A percentile compares a stretch with the other conserved stretches of the same genome.
Conservation (phyloP, 768 basidiomycete species). For the Phylloporus arenicola region DNA sequence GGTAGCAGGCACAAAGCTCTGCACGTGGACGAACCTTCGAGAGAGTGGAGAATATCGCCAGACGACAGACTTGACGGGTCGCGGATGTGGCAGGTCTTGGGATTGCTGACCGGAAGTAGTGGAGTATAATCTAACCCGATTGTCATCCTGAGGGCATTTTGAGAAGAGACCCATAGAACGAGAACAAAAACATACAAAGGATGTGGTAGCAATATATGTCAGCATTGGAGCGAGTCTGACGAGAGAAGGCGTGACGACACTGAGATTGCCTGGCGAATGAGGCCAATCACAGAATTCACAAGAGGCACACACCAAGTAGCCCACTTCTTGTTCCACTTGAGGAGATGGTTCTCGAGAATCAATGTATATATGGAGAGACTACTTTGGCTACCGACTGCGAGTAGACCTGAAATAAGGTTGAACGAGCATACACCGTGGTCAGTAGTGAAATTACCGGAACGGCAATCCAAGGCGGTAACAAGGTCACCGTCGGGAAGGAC, state of each 20-base stretch:
- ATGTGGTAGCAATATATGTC: conserved; percentile 64
- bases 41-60: conserved; percentile 72
- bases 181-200: conserved; percentile 40
- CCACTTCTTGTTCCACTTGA: conserved; percentile 83
- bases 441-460: conserved; percentile 50
- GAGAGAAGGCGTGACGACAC: conserved; percentile 46
- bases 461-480: conserved; percentile 65
- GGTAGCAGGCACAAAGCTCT: not conserved
- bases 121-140: conserved; percentile 58
- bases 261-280: conserved; percentile 22
- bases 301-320: conserved; percentile 43
- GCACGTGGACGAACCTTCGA: conserved; percentile 45
- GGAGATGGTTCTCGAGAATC: conserved; percentile 75
- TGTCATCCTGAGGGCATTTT: conserved; percentile 43
- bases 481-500: conserved; percentile 49
- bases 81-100: conserved; percentile 68
- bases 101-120: conserved; percentile 67
- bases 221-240: conserved; percentile 71
- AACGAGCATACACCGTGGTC: conserved; percentile 5
- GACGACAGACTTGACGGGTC: conserved; percentile 59
- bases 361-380: conserved; percentile 71
- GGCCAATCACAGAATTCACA: conserved; percentile 3
- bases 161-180: conserved; percentile 2
- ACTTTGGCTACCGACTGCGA: conserved; percentile 59
- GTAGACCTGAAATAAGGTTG: conserved; percentile 51